Percentiles rank a stretch among this genome's conserved stretches.
phyloP scores from a whole-genome alignment of 2,329 filamentous ascomycete species.

The Fusarium sp. region DNA sequence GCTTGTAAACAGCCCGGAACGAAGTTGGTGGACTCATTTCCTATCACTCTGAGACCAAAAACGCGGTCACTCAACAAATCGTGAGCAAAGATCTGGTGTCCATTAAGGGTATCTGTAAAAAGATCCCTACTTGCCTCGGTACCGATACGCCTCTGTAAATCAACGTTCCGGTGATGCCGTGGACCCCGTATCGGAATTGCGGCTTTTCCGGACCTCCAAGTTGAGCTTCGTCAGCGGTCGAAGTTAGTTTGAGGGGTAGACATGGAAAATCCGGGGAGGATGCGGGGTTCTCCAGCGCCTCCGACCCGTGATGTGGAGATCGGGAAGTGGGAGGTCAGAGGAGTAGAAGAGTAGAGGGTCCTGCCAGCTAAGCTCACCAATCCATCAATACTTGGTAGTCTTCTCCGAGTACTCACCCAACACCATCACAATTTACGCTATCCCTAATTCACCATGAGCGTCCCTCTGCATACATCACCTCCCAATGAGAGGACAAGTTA shows the following conservation, averaged over 20 bases:
- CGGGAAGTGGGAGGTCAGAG: not conserved
- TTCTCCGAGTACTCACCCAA: not conserved
- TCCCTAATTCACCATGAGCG: constrained; percentile 39
- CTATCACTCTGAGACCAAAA: not conserved
- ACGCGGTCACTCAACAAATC: not conserved
- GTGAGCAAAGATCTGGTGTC: not conserved
- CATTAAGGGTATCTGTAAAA: not conserved
- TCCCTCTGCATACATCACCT: constrained; percentile 48
- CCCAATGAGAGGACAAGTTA: constrained; percentile 52
- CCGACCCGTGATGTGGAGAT: not conserved
- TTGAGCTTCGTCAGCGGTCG: not conserved
- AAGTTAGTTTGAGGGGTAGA: not conserved
- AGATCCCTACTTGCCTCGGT: too few species aligned
- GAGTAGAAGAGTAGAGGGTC: not conserved
- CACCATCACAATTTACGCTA: not conserved
- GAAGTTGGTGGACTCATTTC: not conserved
- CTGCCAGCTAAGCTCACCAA: not conserved
- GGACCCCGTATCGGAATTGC: not conserved
- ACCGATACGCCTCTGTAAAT: not conserved
- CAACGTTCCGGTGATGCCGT: not conserved
- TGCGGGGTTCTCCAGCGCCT: not conserved
- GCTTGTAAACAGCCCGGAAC: not conserved
- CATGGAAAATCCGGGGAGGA: not conserved
- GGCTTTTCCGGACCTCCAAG: not conserved
- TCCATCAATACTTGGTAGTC: not conserved